Base-by-base conservation (phyloP, 768 basidiomycete genomes). In the Auricularia sp. region DNA sequence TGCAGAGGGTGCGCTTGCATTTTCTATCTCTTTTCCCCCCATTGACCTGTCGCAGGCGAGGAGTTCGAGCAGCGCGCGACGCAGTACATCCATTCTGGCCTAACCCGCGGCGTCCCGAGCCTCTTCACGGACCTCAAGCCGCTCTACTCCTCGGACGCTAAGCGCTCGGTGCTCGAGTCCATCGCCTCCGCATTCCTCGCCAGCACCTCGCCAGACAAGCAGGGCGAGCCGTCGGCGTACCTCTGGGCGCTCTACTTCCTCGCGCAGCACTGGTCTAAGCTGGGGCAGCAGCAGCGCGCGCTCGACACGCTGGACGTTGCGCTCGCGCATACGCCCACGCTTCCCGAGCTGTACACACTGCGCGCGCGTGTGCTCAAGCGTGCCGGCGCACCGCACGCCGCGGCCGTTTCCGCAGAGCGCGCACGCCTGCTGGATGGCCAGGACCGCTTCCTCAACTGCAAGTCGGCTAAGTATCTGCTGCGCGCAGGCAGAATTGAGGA, bases 161-260 rank as follows among this genome's bases (percentile, higher is more conserved):
- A 96, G 72, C 84, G 84, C 61, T 74, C 78, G 39, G 75, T 78
- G 6, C 84, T 98, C 54, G 86, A 93, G 69, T 80, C 82, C n/a
- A 79, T 88, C 42, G 82, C 86, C 2, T 84, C 90, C 71, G 77
- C 79, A 3, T 73, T 81, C 36, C 76, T 78, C n/a, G 68, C 70
- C 58, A 65, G 69, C 23, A 74, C 78, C 53, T 71, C 61, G 43
- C 34, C 47, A 21, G 21, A 16, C 21, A 18, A 8, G 47, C 5
- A 14, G 29, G 56, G 56, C 64, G 35, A 47, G 33, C 94, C 96
- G 1, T 86, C 92, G 3, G 86, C 84, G 16, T 90, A 96, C 69
- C 82, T 98, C 11, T 99, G 97, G 97, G 87, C 90, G 10, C 83
- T 98, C 44, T 98, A 96, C 77, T 97, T 90, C 80, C 87, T 98